Conservation (phyloP, 805 yeast genomes). For the Pichia scutulata region DNA sequence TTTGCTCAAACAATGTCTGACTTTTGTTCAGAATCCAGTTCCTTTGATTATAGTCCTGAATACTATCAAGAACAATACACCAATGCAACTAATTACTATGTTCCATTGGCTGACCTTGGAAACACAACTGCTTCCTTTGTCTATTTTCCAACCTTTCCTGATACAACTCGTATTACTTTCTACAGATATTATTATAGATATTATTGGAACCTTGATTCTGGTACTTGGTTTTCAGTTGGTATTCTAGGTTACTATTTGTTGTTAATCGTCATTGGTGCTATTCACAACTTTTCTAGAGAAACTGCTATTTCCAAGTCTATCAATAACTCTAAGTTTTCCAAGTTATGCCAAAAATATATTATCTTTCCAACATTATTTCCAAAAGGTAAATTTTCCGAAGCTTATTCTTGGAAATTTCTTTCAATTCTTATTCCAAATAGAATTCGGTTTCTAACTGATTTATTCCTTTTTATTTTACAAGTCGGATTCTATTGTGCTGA, state of each 20-base stretch:
- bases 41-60: not conserved
- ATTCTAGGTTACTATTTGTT: conserved; percentile 33
- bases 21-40: not conserved
- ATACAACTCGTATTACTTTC: not conserved
- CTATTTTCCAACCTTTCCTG: not conserved
- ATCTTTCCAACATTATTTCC: conserved; percentile 33
- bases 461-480: conserved; percentile 6
- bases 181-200: not conserved
- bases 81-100: not conserved
- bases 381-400: conserved; percentile 16
- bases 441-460: conserved; percentile 6
- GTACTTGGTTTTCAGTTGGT: conserved; percentile 27
- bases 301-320: conserved; percentile 24
- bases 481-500: conserved; percentile 8
- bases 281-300: conserved; percentile 26
- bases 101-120: not conserved
- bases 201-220: not conserved
- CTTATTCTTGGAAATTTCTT: conserved; percentile 14
- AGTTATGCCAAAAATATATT: conserved; percentile 25
- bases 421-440: conserved; percentile 8
- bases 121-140: not conserved
- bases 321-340: conserved; percentile 5
- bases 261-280: conserved; percentile 30
- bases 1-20: not conserved
- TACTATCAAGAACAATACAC: not conserved